These are phyloP conservation scores for Euclidium syriacum DNA, from an alignment of 345 rosid genomes.

Conservation along the genomic window DNA sequence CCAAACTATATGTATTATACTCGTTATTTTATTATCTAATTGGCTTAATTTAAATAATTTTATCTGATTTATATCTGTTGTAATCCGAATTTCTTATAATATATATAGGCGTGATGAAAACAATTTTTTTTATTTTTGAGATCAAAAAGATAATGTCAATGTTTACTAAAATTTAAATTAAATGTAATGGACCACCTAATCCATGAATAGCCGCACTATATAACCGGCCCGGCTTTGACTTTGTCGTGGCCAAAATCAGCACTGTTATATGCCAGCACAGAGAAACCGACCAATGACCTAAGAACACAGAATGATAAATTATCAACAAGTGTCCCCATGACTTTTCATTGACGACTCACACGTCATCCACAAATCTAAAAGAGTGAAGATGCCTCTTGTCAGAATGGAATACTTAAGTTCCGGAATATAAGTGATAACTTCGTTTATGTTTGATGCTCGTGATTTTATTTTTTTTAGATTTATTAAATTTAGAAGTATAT, in stretches of 20 bases:
- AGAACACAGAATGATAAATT: background rate
- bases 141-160: background rate
- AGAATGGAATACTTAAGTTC: too few species aligned
- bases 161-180: background rate
- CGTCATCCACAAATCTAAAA: slow-evolving; percentile 14
- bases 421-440: too few species aligned
- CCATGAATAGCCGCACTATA: background rate
- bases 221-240: slow-evolving; percentile 18
- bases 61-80: too few species aligned
- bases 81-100: too few species aligned
- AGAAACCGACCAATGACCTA: slow-evolving; percentile 20
- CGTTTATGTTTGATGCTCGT: too few species aligned
- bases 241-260: background rate
- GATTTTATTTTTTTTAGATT: too few species aligned
- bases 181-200: background rate
- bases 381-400: slow-evolving; percentile 4
- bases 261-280: slow-evolving; percentile 10
- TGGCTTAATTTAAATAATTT: too few species aligned
- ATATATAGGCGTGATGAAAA: too few species aligned
- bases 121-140: background rate
- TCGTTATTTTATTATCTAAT: too few species aligned
- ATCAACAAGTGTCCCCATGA: slow-evolving; percentile 17
- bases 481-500: too few species aligned
- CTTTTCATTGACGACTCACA: slow-evolving; percentile 1
- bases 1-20: too few species aligned